Evolutionary conservation across 2,329 filamentous ascomycete genomes (phyloP).

Genomic region (Fusarium caatingaense): DNA sequence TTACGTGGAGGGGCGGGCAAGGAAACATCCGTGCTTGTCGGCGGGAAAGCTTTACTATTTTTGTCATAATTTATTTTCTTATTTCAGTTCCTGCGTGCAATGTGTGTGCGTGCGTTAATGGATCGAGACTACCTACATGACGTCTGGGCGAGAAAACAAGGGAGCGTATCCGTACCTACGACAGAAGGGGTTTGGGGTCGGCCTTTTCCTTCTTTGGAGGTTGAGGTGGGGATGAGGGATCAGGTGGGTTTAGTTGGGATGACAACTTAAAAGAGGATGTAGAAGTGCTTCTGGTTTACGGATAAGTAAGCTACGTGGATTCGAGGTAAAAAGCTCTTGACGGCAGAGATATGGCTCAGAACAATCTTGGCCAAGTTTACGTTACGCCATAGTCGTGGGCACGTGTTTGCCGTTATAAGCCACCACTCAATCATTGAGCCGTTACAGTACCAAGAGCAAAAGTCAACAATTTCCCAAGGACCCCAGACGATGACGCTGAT

Average conservation of each 20-base stretch:
- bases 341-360: neutral
- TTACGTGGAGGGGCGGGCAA: neutral
- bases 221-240: slow-evolving; percentile 31
- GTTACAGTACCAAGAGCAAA: neutral
- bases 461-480: neutral
- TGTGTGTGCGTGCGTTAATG: neutral
- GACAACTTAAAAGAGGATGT: neutral
- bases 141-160: slow-evolving; percentile 14
- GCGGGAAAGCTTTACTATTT: slow-evolving; percentile 52
- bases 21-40: neutral
- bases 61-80: slow-evolving; percentile 29
- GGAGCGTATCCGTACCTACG: slow-evolving; percentile 13
- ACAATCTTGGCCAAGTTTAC: neutral
- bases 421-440: neutral
- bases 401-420: neutral
- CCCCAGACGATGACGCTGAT: neutral
- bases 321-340: neutral
- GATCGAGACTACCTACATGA: slow-evolving; percentile 21
- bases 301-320: neutral
- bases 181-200: slow-evolving; percentile 33
- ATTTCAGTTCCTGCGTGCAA: neutral
- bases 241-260: slow-evolving; percentile 12
- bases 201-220: slow-evolving; percentile 39
- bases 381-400: neutral
- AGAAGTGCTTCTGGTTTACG: neutral